Conservation (phyloP, 169 alveolate genomes). For the Ichthyophthirius multifiliis region DNA sequence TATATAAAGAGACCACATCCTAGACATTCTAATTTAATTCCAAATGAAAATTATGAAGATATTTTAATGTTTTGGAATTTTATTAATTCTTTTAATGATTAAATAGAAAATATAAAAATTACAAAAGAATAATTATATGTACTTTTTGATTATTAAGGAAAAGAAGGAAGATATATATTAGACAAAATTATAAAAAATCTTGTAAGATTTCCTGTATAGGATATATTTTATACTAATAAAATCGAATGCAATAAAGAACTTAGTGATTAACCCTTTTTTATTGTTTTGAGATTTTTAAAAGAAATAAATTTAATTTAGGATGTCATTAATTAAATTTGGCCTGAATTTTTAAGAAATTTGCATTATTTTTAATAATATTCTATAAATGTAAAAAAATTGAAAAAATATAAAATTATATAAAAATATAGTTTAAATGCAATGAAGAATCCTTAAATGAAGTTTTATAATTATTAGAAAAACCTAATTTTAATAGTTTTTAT, state of each 20-base stretch:
- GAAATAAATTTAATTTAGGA: not conserved
- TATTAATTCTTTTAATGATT: not conserved
- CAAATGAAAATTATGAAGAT: not conserved
- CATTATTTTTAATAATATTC: not conserved
- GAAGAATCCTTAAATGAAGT: not conserved
- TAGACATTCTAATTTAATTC: not conserved
- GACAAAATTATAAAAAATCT: not conserved
- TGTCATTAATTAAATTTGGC: not conserved
- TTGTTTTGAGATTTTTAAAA: not conserved
- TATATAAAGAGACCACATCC: slow-evolving; percentile 3
- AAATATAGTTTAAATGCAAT: not conserved
- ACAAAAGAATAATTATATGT: not conserved
- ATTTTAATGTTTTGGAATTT: slow-evolving; percentile 8
- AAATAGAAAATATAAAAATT: not conserved
- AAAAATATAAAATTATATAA: not conserved
- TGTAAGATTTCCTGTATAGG: not conserved
- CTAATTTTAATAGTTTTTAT: not conserved
- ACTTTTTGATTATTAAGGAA: not conserved
- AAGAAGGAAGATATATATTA: not conserved
- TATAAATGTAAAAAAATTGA: not conserved
- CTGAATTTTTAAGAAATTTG: not conserved
- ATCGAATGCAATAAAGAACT: not conserved
- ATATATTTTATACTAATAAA: not conserved
- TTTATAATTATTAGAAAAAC: not conserved
- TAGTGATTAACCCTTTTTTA: slow-evolving; percentile 2